Base-by-base conservation (phyloP, 2,329 filamentous ascomycete genomes). In the Arthrocladium fulminans region DNA sequence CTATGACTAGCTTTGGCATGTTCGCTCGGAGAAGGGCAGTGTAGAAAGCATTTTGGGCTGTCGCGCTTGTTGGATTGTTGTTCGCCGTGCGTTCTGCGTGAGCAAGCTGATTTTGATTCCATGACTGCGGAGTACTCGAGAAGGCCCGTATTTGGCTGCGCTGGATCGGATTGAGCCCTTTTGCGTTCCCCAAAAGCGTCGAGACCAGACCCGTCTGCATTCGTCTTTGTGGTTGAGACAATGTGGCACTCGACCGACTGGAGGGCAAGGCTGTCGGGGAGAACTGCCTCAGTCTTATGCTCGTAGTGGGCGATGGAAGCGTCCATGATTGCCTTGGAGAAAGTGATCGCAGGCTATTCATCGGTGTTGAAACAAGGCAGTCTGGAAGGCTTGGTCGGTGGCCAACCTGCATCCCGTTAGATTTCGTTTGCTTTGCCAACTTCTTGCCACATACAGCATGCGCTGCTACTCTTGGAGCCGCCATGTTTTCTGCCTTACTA, bases 21-120 rank as follows among this genome's bases (percentile, higher is more conserved):
- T 94, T 92, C 45, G 90, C 88, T 63, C 86, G 85, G 48, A 96
- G 75, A 12, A 98, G 78, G 39, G 89, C 83, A 63, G 90, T 84
- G 64, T 98, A 98, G 65, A 98, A 96, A 13, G 86, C 84, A 64
- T 90, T 92, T 65, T 98, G 92, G 17, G 88, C 83, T 37, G 84
- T 85, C 23, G 88, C 84, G 65, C 88, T 97, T 51, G 74, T 78
- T 1, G 92, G 88, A 60, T 95, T 94, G 66, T 88, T 85, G 68
- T 97, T 98, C 30, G 92, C 94, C 20, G 86, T 84, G 64, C 89
- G 84, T 69, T 98, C 92, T 58, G 89, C 77, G 57, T 87, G 85
- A 27, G 88, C 88, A 27, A 98, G 78, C 49, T 90, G 66, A 55
- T 74, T 78, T 45, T 73, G 72, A 30, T 54, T 55, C 27, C 50